phyloP scores from a whole-genome alignment of 441 rosid genomes.

The Arabidopsis hybrid region DNA sequence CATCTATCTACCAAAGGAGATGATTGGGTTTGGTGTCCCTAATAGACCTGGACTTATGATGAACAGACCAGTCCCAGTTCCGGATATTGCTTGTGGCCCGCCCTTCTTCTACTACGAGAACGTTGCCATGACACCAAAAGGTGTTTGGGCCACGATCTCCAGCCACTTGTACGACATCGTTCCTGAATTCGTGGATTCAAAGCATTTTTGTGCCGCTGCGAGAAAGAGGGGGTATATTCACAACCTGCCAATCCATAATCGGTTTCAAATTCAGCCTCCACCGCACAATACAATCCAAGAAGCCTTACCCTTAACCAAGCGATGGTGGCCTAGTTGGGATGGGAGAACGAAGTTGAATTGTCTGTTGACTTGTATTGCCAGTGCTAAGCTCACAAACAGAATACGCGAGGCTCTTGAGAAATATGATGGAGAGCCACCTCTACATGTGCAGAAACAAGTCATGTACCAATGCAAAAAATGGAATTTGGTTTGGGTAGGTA shows the following conservation, averaged over 20 bases:
- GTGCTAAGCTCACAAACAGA: slow-evolving; percentile 67
- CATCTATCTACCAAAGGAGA: slow-evolving; percentile 67
- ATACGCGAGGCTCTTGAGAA: slow-evolving; percentile 63
- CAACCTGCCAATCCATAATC: slow-evolving; percentile 66
- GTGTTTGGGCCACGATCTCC: slow-evolving; percentile 75
- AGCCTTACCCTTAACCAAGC: slow-evolving; percentile 66
- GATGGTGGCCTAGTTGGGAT: slow-evolving; percentile 92
- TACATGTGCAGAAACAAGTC: slow-evolving; percentile 53
- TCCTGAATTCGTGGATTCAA: slow-evolving; percentile 83
- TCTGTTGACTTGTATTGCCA: slow-evolving; percentile 59
- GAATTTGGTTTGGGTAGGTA: slow-evolving; percentile 93
- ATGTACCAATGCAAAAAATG: slow-evolving; percentile 66
- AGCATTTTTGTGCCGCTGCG: slow-evolving; percentile 77
- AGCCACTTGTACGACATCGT: slow-evolving; percentile 60
- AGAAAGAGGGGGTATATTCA: slow-evolving; percentile 87
- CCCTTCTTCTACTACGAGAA: slow-evolving; percentile 85
- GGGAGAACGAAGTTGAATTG: slow-evolving; percentile 72
- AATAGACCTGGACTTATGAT: slow-evolving; percentile 26
- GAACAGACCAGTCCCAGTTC: slow-evolving; percentile 60
- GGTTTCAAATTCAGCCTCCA: slow-evolving; percentile 66
- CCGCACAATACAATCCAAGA: slow-evolving; percentile 66
- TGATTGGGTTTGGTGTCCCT: slow-evolving; percentile 84
- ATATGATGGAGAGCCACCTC: slow-evolving; percentile 56
- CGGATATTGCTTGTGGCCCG: slow-evolving; percentile 62
- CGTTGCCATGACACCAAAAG: slow-evolving; percentile 78